Percentiles rank a stretch among this genome's conserved stretches.
These are phyloP conservation scores for Mrakiaceae sp. DNA, from an alignment of 1,284 basidiomycete species.

Conservation along the genomic window DNA sequence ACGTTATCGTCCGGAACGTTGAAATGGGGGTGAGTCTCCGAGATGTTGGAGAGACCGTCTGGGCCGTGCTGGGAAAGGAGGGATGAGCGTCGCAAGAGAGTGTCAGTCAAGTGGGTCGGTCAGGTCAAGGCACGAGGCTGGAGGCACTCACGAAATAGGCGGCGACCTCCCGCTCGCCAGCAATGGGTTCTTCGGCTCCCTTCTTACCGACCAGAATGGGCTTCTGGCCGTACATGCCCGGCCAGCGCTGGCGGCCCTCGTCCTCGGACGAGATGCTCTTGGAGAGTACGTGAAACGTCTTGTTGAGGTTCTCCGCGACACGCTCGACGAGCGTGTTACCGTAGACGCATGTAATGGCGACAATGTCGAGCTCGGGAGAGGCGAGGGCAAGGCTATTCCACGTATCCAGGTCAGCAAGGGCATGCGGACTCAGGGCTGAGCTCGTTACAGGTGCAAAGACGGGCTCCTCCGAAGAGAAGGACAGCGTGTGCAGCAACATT, in stretches of 20 bases:
- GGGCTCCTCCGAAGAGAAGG: too few species aligned
- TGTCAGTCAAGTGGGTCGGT: neutral
- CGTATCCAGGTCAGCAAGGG: slow-evolving; percentile 47
- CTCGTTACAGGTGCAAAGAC: too few species aligned
- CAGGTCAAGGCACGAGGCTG: neutral
- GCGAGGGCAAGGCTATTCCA: slow-evolving; percentile 22
- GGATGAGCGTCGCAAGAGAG: neutral
- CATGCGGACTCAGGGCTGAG: slow-evolving; percentile 32
- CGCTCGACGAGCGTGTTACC: slow-evolving; percentile 56
- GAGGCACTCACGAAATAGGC: slow-evolving; percentile 54
- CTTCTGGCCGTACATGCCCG: slow-evolving; percentile 37
- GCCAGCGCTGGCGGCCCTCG: slow-evolving; percentile 53
- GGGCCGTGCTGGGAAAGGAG: slow-evolving; percentile 41
- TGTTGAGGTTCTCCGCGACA: slow-evolving; percentile 54
- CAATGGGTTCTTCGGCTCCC: slow-evolving; percentile 61
- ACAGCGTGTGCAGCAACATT: too few species aligned
- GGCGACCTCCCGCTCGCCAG: slow-evolving; percentile 65
- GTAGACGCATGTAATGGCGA: slow-evolving; percentile 61
- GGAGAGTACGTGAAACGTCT: slow-evolving; percentile 60
- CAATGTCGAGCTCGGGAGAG: slow-evolving; percentile 50
- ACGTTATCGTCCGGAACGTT: slow-evolving; percentile 35
- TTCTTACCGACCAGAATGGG: slow-evolving; percentile 47
- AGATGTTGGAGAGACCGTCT: slow-evolving; percentile 70
- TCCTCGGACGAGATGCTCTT: slow-evolving; percentile 45
- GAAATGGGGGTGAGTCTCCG: slow-evolving; percentile 62